phyloP scores from a whole-genome alignment of 2,329 filamentous ascomycete species.

The Akanthomyces muscarius region DNA sequence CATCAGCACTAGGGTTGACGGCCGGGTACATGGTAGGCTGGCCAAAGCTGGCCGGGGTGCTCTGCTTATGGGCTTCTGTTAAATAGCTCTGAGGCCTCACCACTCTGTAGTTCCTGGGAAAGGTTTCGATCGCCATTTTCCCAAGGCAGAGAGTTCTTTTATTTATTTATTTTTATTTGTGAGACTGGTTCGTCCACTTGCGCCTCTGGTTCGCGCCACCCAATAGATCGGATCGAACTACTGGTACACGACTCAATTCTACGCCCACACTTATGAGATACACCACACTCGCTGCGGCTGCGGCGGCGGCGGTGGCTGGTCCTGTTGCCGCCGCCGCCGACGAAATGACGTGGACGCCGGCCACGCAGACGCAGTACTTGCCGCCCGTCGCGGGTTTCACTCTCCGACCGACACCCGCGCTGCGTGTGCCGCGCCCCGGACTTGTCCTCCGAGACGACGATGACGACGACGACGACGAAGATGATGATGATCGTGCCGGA shows the following conservation, averaged over 20 bases:
- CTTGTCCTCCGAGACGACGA: neutral
- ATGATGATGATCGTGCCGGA: neutral
- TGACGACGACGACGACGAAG: constrained; percentile 1
- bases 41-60: neutral
- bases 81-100: neutral
- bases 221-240: neutral
- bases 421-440: neutral
- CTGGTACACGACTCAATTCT: neutral
- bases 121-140: neutral
- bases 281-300: neutral
- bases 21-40: neutral
- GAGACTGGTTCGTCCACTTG: neutral
- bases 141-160: neutral
- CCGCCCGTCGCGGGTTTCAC: neutral
- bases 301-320: neutral
- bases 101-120: neutral
- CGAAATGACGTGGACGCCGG: neutral
- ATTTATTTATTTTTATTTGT: neutral
- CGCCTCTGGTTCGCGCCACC: neutral
- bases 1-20: constrained; percentile 7
- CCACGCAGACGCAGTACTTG: neutral
- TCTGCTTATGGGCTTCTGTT: neutral
- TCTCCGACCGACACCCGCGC: neutral
- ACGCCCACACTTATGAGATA: neutral
- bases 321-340: neutral